These are phyloP conservation scores for Vaccinium macrocarpon DNA, from an alignment of 148 eudicot genomes.

Conservation along the genomic window DNA sequence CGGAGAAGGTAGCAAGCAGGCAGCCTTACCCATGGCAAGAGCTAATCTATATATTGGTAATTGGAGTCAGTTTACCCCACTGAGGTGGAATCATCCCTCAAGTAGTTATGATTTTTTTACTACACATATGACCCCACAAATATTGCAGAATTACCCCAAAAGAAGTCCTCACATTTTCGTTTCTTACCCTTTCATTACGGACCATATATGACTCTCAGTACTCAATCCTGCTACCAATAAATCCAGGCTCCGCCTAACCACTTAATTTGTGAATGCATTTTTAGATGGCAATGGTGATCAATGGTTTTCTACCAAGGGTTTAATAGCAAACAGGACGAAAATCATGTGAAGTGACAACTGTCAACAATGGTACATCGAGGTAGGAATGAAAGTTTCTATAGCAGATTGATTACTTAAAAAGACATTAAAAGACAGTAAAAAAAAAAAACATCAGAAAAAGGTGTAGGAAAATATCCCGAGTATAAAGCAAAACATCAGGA, in stretches of 20 bases:
- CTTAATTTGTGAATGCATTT: too few species aligned
- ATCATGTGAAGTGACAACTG: neutral
- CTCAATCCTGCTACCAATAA: too few species aligned
- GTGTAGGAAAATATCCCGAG: neutral
- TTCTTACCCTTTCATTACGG: too few species aligned
- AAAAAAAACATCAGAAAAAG: neutral
- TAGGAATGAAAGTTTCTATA: neutral
- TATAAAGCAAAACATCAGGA: neutral
- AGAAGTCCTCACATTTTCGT: too few species aligned
- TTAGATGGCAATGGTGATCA: neutral
- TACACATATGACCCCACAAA: too few species aligned
- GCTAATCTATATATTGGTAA: too few species aligned
- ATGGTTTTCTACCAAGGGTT: neutral
- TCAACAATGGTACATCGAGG: neutral
- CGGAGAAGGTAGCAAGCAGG: neutral
- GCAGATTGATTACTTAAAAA: neutral
- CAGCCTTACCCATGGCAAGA: neutral
- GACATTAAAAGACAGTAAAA: neutral
- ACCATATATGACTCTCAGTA: too few species aligned
- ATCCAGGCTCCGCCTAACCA: too few species aligned
- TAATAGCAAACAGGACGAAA: neutral
- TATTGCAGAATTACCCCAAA: too few species aligned
- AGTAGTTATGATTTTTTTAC: too few species aligned
- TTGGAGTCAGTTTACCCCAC: too few species aligned
- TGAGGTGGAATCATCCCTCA: too few species aligned